Conservation (phyloP, 352 stramenopile species). For the Phytophthora colocasiae region DNA sequence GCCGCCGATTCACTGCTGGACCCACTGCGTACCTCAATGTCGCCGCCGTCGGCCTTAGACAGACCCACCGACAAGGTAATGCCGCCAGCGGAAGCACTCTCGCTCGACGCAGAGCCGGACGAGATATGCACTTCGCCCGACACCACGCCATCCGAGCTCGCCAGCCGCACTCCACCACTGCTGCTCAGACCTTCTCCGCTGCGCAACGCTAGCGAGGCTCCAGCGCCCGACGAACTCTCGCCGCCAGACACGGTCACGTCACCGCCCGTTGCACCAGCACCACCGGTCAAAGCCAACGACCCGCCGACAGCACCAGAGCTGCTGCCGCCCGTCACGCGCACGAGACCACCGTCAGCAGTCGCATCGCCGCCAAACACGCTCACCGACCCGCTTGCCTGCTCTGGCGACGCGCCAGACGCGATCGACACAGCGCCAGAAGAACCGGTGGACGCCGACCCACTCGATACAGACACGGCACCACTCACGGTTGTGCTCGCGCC, state of each 20-base stretch:
- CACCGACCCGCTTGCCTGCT: constrained; percentile 30
- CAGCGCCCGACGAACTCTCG: constrained; percentile 15
- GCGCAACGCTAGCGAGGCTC: constrained; percentile 20
- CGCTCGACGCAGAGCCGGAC: constrained; percentile 19
- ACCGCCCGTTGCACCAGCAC: constrained; percentile 23
- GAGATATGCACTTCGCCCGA: constrained; percentile 27
- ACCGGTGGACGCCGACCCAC: constrained; percentile 20
- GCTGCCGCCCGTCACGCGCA: constrained; percentile 16
- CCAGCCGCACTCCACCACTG: constrained; percentile 26
- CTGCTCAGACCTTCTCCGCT: constrained; percentile 29
- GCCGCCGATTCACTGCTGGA: constrained; percentile 1
- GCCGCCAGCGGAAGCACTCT: constrained; percentile 6
- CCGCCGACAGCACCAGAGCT: constrained; percentile 10
- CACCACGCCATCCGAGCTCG: constrained; percentile 18
- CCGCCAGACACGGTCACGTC: constrained; percentile 25
- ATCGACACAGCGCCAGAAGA: constrained; percentile 26
- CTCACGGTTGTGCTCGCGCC: constrained; percentile 13
- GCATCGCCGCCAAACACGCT: constrained; percentile 23
- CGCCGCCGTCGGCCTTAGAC: constrained; percentile 17
- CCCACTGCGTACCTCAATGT: constrained; percentile 22
- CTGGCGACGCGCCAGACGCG: constrained; percentile 19
- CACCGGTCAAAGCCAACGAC: constrained; percentile 20
- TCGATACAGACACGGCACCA: constrained; percentile 20
- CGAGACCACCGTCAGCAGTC: constrained; percentile 15
- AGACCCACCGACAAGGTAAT: constrained; percentile 24